Base-by-base conservation (phyloP, 2,329 filamentous ascomycete genomes). In the Sclerotinia glacialis region DNA sequence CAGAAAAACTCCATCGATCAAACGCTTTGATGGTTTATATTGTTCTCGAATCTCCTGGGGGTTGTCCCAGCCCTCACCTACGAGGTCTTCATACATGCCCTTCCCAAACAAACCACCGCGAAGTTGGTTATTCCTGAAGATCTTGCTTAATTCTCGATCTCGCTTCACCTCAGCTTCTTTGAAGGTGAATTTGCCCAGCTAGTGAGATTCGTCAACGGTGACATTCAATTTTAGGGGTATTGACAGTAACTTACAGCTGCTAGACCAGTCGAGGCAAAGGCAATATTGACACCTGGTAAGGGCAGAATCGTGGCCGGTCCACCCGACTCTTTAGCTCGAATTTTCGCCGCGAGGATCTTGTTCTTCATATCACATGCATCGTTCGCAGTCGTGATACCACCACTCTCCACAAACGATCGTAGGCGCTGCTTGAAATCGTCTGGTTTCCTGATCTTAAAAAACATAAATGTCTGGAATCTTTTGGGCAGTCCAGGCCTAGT, bases 71-170 rank as follows among this genome's bases (percentile, higher is more conserved):
- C 56, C 56, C 42, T 60, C 56, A 6, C 16, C 5, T 4, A 60
- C 56, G n/a, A 60, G 56, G 23, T 60, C 56, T 16, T 60, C 28
- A 44, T 60, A 60, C 56, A 60, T 60, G 12, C 56, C 56, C 31
- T 47, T 60, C 2, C 42, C 44, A 3, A 60, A 60, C 18, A 60
- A 34, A 16, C 56, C 56, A 34, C 56, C 56, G 21, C 56, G 46
- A n/a, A 60, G 56, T 12, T 60, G 56, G 21, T 60, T 60, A 7
- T 23, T 60, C 34, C 21, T 31, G 18, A 34, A 58, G 40, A 47
- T 16, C 14, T 60, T 47, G 42, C 0, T 16, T 28, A 60, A 4
- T 11, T 47, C 42, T 47, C 7, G 16, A 47, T 60, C 28, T 14
- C 46, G 31, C 21, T 60, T 47, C 21, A 47, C 56, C 7, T 21